A percentile compares a stretch with the other conserved stretches of the same genome.
phyloP scores from a whole-genome alignment of 306 rosid species.

The Lathyrus aphaca region DNA sequence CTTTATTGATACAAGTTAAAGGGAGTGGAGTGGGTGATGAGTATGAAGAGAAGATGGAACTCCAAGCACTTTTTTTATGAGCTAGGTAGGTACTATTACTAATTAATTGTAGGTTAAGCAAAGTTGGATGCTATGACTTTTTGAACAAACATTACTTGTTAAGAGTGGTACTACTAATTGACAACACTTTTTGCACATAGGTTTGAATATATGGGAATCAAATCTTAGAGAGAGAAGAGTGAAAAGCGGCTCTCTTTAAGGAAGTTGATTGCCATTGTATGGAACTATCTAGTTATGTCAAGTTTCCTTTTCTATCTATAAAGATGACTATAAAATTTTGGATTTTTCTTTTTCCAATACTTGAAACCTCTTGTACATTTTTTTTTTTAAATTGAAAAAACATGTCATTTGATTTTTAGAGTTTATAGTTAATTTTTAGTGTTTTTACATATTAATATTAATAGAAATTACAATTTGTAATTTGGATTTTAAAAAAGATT shows the following conservation, averaged over 20 bases:
- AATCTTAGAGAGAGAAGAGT: neutral
- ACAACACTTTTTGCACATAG: constrained; percentile 5
- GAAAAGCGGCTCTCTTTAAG: neutral
- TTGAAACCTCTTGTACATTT: too few species aligned
- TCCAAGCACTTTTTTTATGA: neutral
- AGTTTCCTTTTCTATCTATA: too few species aligned
- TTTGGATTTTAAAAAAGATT: too few species aligned
- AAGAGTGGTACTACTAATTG: constrained; percentile 24
- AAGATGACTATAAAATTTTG: too few species aligned
- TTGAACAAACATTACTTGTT: neutral
- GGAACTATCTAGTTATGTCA: too few species aligned
- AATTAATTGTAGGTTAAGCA: constrained; percentile 48
- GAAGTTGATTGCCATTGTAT: too few species aligned
- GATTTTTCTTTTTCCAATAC: too few species aligned
- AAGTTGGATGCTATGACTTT: constrained; percentile 38
- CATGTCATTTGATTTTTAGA: too few species aligned
- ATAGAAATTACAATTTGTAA: too few species aligned
- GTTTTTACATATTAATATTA: too few species aligned
- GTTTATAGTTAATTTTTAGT: too few species aligned
- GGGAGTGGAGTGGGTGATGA: constrained; percentile 32
- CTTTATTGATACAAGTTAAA: constrained; percentile 41
- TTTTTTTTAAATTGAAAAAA: too few species aligned
- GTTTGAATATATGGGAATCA: constrained; percentile 26
- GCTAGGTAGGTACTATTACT: neutral
- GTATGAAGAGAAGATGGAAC: constrained; percentile 29